Base-by-base conservation (phyloP, 306 rosid genomes). In the Acmispon strigosus region DNA sequence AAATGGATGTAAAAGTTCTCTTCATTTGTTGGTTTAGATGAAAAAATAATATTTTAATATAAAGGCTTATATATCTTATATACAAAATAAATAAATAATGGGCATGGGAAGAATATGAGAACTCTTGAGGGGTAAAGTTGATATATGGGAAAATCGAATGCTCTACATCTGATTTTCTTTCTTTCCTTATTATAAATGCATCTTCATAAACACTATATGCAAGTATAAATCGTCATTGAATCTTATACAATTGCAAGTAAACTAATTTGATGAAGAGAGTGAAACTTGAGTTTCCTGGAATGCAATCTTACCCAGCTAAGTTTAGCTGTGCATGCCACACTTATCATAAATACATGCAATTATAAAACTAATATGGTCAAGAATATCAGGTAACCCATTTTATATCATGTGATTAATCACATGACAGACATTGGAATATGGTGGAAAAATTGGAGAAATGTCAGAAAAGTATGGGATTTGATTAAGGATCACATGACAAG, bases 331-430 rank as follows among this genome's bases (percentile, higher is more conserved):
- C 37, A 52, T 81, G 79, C 77, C 79, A 80, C 52, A 68, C 67
- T 69, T 29, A 45, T 66, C 41, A 74, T 70, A 64, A 32, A 39
- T 56, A 63, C 9, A 49, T 75, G 58, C 66, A 43, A 47, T 45
- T 41, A 77, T 60, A 34, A 36, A 79, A 73, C 72, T 43, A 76
- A 64, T 78, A 50, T 32, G 51, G 74, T 49, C 24, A 72, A 50
- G 24, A 76, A 63, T 73, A 56, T 75, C 50, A 64, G 66, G 51
- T 10, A 60, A 76, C 74, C 76, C 61, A 76, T 73, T 81, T 78
- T 76, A 69, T 78, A 78, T 86, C 89, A 79, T 84, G 91, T 86
- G 88, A 81, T 68, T 51, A 34, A 74, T 86, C 96, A 85, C 87
- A 82, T 86, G 88, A 82, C 65, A 57, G 66, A 74, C 52, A 61